phyloP scores from a whole-genome alignment of 192 early-diverging fungal genomes.

The Coemansia sp. region DNA sequence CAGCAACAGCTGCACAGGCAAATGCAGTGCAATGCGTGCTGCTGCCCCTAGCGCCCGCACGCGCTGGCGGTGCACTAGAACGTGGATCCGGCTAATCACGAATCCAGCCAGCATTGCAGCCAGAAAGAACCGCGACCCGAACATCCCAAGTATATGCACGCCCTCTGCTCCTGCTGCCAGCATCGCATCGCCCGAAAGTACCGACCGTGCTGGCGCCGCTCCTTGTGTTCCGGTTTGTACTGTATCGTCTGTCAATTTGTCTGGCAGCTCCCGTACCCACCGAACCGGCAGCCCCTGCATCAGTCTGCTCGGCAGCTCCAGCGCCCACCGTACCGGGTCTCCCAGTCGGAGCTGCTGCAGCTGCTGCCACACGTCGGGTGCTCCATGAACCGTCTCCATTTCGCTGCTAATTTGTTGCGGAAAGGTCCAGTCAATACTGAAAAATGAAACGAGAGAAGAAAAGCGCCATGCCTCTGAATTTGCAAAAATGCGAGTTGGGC shows the following conservation, averaged over 20 bases:
- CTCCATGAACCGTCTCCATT: constrained; percentile 11
- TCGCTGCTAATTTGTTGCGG: background rate
- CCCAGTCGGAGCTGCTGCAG: constrained; percentile 34
- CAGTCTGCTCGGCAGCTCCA: constrained; percentile 24
- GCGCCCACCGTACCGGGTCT: constrained; percentile 13
- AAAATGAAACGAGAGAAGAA: constrained; percentile 1
- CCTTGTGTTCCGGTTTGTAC: background rate
- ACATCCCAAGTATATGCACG: constrained; percentile 43
- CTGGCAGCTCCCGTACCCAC: constrained; percentile 20
- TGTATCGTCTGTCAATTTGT: background rate
- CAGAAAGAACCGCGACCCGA: constrained; percentile 51
- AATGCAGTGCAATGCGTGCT: constrained; percentile 34
- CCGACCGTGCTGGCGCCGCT: constrained; percentile 3
- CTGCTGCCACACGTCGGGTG: constrained; percentile 53
- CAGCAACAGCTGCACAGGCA: constrained; percentile 27
- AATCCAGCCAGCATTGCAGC: constrained; percentile 31
- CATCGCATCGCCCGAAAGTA: background rate
- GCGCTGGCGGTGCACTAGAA: constrained; percentile 45
- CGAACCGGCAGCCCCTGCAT: constrained; percentile 5
- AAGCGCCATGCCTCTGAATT: background rate
- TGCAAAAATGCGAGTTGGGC: too few species aligned
- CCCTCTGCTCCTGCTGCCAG: constrained; percentile 9
- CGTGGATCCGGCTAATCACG: constrained; percentile 48
- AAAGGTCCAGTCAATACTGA: too few species aligned
- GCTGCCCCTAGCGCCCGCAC: constrained; percentile 30